These are phyloP conservation scores for Pezicula rhizophila DNA, from an alignment of 2,329 filamentous ascomycete species.

Conservation along the genomic window DNA sequence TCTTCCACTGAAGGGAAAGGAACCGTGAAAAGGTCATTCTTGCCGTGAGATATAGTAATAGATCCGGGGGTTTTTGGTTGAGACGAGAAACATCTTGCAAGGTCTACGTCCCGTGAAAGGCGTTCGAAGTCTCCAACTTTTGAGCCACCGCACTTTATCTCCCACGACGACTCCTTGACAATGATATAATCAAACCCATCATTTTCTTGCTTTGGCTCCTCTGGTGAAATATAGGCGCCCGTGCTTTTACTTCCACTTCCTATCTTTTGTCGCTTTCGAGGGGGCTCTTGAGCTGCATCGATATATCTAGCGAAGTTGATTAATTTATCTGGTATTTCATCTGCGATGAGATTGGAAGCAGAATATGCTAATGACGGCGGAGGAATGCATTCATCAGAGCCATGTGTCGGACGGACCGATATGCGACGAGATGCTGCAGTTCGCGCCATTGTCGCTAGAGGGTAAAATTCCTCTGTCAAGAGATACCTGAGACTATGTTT, in stretches of 20 bases:
- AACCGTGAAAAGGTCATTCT: slow-evolving; percentile 11
- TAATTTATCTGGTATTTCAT: slow-evolving; percentile 14
- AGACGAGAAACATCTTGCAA: background rate
- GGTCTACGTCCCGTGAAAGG: slow-evolving; percentile 7
- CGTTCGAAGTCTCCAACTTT: slow-evolving; percentile 10
- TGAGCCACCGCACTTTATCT: slow-evolving; percentile 14
- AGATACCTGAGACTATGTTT: too few relatives aligned
- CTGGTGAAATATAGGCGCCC: background rate
- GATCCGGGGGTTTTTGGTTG: slow-evolving; percentile 2
- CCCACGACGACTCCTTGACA: slow-evolving; percentile 19
- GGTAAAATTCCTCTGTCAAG: too few relatives aligned
- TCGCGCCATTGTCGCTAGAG: too few relatives aligned
- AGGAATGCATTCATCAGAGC: background rate
- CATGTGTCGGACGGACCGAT: background rate
- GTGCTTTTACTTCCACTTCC: background rate
- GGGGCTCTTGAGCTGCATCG: slow-evolving; percentile 9
- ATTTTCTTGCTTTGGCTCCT: slow-evolving; percentile 3
- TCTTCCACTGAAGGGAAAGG: slow-evolving; percentile 9
- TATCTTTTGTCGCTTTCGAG: slow-evolving; percentile 19
- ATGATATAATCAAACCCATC: slow-evolving; percentile 14
- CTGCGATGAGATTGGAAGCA: slow-evolving; percentile 2
- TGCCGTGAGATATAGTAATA: slow-evolving; percentile 17
- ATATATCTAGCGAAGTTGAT: slow-evolving; percentile 13
- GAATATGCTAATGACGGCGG: background rate
- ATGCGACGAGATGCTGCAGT: too few relatives aligned